A percentile compares a stretch with the other conserved stretches of the same genome.
These are phyloP conservation scores for Boletus subparvulus DNA, from an alignment of 768 basidiomycete genomes.

Conservation along the genomic window DNA sequence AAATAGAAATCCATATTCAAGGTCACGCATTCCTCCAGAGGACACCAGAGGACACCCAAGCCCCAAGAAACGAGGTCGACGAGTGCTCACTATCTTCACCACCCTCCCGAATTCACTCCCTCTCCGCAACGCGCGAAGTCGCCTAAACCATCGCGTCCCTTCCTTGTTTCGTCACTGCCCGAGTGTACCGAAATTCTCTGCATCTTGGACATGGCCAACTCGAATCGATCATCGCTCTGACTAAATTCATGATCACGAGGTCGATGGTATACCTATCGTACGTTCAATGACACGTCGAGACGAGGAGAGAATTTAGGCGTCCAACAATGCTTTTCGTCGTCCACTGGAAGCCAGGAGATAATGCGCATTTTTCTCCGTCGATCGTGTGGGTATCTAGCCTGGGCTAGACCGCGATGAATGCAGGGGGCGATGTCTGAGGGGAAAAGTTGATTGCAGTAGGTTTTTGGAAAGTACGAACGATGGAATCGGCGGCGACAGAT, in stretches of 20 bases:
- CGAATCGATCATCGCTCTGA: background rate
- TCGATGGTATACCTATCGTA: background rate
- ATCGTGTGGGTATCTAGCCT: too few species aligned
- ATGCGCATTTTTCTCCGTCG: background rate
- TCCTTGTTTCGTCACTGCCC: constrained; percentile 1
- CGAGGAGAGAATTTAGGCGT: background rate
- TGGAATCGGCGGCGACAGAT: too few species aligned
- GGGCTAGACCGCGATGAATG: too few species aligned
- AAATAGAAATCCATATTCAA: background rate
- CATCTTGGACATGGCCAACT: background rate
- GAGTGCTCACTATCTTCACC: background rate
- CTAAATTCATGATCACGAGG: background rate
- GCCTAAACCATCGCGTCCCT: background rate
- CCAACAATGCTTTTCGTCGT: constrained; percentile 1
- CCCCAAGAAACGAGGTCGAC: too few species aligned
- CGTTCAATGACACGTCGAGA: background rate
- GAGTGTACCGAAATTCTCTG: background rate
- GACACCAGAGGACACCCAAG: too few species aligned
- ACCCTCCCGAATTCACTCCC: background rate
- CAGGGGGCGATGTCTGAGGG: too few species aligned
- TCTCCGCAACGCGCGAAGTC: background rate
- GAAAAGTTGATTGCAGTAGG: too few species aligned
- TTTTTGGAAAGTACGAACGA: too few species aligned
- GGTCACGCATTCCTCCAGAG: too few species aligned
- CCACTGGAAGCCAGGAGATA: background rate